These are phyloP conservation scores for Suhomyces chickasaworum DNA, from an alignment of 1,139 yeast species.

Conservation along the genomic window DNA sequence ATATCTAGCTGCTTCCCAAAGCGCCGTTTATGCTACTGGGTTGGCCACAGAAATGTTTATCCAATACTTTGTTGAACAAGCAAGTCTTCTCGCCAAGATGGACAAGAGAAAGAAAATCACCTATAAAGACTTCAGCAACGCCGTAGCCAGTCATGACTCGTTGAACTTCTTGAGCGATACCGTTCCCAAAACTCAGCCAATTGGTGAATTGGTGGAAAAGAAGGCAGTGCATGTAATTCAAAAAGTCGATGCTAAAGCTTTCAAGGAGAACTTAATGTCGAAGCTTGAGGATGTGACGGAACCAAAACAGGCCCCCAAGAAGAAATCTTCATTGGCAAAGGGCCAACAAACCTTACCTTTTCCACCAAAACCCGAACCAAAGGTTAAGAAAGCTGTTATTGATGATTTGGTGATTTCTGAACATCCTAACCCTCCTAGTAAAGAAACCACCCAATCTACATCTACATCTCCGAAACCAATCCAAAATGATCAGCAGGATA, in stretches of 20 bases:
- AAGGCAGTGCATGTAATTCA: constrained; percentile 42
- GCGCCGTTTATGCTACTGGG: constrained; percentile 82
- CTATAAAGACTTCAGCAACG: constrained; percentile 75
- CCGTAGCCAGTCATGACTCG: constrained; percentile 67
- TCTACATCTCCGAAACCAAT: neutral
- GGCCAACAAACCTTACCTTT: constrained; percentile 42
- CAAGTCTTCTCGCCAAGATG: constrained; percentile 65
- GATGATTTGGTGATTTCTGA: constrained; percentile 35
- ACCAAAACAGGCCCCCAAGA: constrained; percentile 12
- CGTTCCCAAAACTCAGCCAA: constrained; percentile 62
- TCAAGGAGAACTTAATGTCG: constrained; percentile 8
- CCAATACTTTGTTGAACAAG: constrained; percentile 79
- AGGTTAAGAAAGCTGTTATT: constrained; percentile 38
- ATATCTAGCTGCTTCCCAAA: constrained; percentile 69
- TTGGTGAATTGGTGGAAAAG: constrained; percentile 52
- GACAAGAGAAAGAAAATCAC: constrained; percentile 70
- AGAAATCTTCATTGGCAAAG: constrained; percentile 28
- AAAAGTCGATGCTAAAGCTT: constrained; percentile 10
- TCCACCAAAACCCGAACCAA: constrained; percentile 19
- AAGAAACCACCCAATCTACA: constrained; percentile 3
- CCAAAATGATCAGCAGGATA: constrained; percentile 21
- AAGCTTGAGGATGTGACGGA: constrained; percentile 13
- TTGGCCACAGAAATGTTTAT: constrained; percentile 86
- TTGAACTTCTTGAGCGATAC: constrained; percentile 69
- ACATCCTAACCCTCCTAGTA: constrained; percentile 13